A percentile compares a stretch with the other conserved stretches of the same genome.
Evolutionary conservation across 371 early-diverging fungal genomes (phyloP).

Genomic region (Coemansia sp.): DNA sequence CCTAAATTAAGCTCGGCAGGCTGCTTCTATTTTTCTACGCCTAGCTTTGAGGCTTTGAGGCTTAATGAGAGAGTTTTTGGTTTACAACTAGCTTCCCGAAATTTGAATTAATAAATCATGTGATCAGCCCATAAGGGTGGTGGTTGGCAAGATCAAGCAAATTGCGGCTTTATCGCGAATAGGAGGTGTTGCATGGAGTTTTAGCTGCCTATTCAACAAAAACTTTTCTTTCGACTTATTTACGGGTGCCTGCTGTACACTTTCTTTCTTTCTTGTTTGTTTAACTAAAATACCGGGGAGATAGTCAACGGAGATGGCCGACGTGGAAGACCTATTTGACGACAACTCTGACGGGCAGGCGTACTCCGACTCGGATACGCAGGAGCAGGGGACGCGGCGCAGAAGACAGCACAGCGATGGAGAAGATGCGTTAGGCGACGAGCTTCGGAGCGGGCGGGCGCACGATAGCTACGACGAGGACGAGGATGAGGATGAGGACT

Average conservation of each 20-base stretch:
- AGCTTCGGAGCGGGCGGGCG: conserved; percentile 57
- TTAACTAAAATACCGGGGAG: neutral
- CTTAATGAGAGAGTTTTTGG: too few relatives aligned
- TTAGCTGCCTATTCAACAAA: too few relatives aligned
- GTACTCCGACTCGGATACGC: conserved; percentile 21
- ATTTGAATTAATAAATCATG: neutral
- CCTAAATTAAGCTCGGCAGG: too few relatives aligned
- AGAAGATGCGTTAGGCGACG: conserved; percentile 54
- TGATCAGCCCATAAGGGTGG: neutral
- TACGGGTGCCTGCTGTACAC: neutral
- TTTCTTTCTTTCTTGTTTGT: neutral
- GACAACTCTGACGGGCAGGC: conserved; percentile 30
- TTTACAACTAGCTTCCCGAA: too few relatives aligned
- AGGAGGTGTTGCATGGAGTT: too few relatives aligned
- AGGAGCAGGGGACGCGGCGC: conserved; percentile 8
- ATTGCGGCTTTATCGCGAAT: too few relatives aligned
- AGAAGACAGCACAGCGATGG: conserved; percentile 23
- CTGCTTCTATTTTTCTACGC: too few relatives aligned
- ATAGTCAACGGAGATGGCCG: conserved; percentile 22
- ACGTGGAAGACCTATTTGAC: conserved; percentile 44
- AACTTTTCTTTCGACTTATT: too few relatives aligned
- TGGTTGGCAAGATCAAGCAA: too few relatives aligned
- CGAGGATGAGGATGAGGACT: conserved; percentile 52
- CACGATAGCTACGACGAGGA: conserved; percentile 21
- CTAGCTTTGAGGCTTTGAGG: too few relatives aligned